phyloP scores from a whole-genome alignment of 2,329 filamentous ascomycete species.

The Neofusicoccum ribis region DNA sequence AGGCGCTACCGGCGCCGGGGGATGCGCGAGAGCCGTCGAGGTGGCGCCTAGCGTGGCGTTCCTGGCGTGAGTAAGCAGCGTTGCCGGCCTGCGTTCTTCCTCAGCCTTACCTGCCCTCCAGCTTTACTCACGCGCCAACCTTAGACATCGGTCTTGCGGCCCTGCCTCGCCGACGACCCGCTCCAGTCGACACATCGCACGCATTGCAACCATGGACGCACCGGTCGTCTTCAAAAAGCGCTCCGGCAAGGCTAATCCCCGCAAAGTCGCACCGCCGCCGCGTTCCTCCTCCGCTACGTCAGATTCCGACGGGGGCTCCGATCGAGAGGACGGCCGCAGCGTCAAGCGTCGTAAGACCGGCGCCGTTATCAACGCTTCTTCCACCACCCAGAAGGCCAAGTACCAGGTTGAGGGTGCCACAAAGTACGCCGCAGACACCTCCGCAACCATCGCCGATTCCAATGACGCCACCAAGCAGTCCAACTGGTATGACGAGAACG shows the following conservation, averaged over 20 bases:
- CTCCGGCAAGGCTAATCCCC: constrained; percentile 70
- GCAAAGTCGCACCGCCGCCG: constrained; percentile 80
- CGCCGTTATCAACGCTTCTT: constrained; percentile 66
- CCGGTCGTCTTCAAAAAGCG: constrained; percentile 83
- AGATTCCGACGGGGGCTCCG: constrained; percentile 63
- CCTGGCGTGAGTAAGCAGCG: neutral
- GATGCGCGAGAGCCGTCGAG: neutral
- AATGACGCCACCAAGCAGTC: constrained; percentile 89
- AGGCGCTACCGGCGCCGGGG: neutral
- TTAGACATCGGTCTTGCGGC: neutral
- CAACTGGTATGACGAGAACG: constrained; percentile 85
- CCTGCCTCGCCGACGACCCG: neutral
- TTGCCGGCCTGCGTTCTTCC: neutral
- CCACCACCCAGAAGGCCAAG: constrained; percentile 51
- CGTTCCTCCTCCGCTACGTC: constrained; percentile 51
- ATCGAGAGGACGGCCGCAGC: constrained; percentile 74
- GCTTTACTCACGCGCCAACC: neutral
- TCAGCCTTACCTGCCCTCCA: neutral
- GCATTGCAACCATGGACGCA: constrained; percentile 32
- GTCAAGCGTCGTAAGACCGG: constrained; percentile 79
- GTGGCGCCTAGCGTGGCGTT: neutral
- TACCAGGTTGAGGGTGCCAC: constrained; percentile 47
- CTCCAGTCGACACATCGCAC: neutral
- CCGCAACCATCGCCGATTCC: constrained; percentile 61
- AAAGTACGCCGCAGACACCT: constrained; percentile 62